Evolutionary conservation across 371 early-diverging fungal species (phyloP), one percentile per base, ranked within the genome.

Genomic region (Rhizopus arrhizus): DNA sequence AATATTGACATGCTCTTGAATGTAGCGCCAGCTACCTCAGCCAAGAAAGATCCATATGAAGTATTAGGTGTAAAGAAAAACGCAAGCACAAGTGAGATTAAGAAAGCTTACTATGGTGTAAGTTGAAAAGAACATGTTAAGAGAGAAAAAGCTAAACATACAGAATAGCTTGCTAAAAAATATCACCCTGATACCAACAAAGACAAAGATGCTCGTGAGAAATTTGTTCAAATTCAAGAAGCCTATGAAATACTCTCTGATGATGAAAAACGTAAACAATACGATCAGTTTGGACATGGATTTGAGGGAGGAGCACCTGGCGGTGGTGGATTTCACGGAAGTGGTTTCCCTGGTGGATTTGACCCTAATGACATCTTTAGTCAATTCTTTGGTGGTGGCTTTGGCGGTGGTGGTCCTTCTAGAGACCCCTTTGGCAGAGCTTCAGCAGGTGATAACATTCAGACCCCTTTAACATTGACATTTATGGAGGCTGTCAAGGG

Each of bases 151-250:
- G 50, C 31, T 54, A 53, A 53, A 56, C 47, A 22, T n/a, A 5
- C 6, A 33, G 2, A 3, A 33, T 69, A 92, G 87, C 78, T 94
- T 46, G 98, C 96, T 13, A 94, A 95, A 68, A 87, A 95, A 74
- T 95, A 90, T 73, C 98, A 97, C 68, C 98, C 98, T 1, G 98
- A 96, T 73, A 95, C 95, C 13, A 95, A 94, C 85, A 95, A 91
- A 70, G 92, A 90, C 35, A 78, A 86, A 36, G 81, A 78, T 1
- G 94, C 96, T 16, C 91, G 94, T 54, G 96, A 95, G 64, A 92
- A 92, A 74, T 97, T 97, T 80, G 82, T 93, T 5, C 90, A 97
- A 76, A 90, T 97, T 58, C 96, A 97, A 73, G 91, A 94, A 65
- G 97, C 98, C 1, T 97, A 97, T 70, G 95, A 96, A 79, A 89